Conservation (phyloP, 495 filamentous ascomycete species). For the Immersiella caudata region DNA sequence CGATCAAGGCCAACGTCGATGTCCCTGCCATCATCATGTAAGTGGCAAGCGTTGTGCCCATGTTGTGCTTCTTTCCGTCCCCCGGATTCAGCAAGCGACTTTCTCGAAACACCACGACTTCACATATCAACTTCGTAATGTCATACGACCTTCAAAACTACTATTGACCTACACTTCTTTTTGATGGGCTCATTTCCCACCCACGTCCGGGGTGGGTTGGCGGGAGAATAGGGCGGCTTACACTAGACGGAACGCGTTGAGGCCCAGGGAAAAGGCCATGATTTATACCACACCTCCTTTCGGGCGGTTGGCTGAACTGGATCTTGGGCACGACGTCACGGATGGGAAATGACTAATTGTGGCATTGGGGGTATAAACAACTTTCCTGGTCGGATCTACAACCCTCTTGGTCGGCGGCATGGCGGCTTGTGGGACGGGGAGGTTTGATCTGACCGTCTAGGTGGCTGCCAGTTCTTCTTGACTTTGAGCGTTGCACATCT, state of each 20-base stretch:
- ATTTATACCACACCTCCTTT: neutral
- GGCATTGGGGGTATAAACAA: neutral
- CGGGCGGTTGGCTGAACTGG: neutral
- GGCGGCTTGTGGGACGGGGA: neutral
- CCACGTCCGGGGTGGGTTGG: neutral
- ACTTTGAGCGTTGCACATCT: neutral
- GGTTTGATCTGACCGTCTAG: neutral
- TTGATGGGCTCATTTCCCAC: neutral
- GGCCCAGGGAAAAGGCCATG: neutral
- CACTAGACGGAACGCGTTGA: neutral
- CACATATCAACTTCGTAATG: neutral
- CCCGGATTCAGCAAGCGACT: neutral
- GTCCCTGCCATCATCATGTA: slow-evolving; percentile 89
- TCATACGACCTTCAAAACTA: neutral
- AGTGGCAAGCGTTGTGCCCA: neutral
- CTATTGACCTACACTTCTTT: neutral
- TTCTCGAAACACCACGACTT: neutral
- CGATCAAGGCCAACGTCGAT: slow-evolving; percentile 98
- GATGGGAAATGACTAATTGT: slow-evolving; percentile 12
- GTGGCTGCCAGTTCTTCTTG: neutral
- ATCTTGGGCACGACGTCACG: neutral
- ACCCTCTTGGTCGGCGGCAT: neutral
- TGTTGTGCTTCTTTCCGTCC: neutral
- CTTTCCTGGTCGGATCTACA: slow-evolving; percentile 2
- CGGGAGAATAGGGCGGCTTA: neutral